These are phyloP conservation scores for Backusella circina DNA, from an alignment of 192 early-diverging fungal species.

Conservation along the genomic window DNA sequence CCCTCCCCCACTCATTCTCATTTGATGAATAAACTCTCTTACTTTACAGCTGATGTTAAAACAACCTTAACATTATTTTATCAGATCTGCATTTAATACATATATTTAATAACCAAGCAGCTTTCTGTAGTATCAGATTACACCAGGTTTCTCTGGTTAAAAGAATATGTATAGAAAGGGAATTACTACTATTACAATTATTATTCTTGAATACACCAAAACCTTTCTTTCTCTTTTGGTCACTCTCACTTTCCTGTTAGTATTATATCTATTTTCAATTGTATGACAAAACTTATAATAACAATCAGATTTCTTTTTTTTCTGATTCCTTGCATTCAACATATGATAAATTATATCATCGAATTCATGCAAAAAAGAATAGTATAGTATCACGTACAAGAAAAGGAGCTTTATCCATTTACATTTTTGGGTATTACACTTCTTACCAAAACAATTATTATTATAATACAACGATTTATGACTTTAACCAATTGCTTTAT, in stretches of 20 bases:
- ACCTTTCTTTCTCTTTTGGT: neutral
- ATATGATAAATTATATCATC: neutral
- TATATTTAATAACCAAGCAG: neutral
- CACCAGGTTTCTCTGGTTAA: no score
- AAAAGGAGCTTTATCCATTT: neutral
- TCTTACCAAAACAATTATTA: neutral
- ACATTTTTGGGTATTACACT: neutral
- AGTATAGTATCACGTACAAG: neutral
- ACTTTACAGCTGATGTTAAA: neutral
- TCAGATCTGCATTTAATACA: neutral
- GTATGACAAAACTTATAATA: neutral
- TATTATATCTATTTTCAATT: neutral
- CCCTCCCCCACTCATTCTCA: neutral
- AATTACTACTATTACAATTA: neutral
- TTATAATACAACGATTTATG: neutral
- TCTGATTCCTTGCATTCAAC: neutral
- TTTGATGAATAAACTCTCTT: neutral
- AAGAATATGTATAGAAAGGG: neutral
- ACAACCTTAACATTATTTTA: neutral
- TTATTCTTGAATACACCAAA: neutral
- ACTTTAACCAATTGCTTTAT: neutral
- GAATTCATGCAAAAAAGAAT: conserved; percentile 1
- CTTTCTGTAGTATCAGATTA: no score
- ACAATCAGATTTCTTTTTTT: neutral
- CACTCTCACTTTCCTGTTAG: neutral